Conservation (phyloP, 768 basidiomycete genomes). For the Trametes cingulata region DNA sequence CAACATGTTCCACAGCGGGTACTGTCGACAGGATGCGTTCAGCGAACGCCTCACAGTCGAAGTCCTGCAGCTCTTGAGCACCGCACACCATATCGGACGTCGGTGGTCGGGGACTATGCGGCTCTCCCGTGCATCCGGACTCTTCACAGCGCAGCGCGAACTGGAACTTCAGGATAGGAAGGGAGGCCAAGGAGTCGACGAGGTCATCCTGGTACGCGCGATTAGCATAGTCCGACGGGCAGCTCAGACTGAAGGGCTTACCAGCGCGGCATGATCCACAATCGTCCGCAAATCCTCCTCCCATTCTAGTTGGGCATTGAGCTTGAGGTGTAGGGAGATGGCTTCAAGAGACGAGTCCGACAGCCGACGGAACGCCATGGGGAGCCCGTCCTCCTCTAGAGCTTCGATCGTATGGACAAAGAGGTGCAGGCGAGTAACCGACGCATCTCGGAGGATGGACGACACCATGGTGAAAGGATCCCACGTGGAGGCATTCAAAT, state of each 20-base stretch:
- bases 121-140: not conserved
- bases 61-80: not conserved
- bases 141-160: not conserved
- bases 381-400: not conserved
- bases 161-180: not conserved
- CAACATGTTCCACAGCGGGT: not conserved
- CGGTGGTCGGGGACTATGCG: not conserved
- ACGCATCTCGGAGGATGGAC: not conserved
- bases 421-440: not conserved
- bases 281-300: not conserved
- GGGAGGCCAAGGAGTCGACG: not conserved
- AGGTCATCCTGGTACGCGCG: not conserved
- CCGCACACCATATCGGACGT: not conserved
- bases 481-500: not conserved
- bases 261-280: not conserved
- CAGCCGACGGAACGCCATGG: not conserved
- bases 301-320: not conserved
- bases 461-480: slow-evolving; percentile 1
- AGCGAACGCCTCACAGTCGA: not conserved
- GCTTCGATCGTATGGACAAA: not conserved
- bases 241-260: not conserved
- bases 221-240: not conserved
- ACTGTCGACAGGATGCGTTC: not conserved
- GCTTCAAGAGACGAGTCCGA: not conserved
- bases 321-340: not conserved